Percentiles rank a stretch among this genome's conserved stretches.
These are phyloP conservation scores for Trichoderma asperellum DNA, from an alignment of 2,329 filamentous ascomycete genomes.

Conservation along the genomic window DNA sequence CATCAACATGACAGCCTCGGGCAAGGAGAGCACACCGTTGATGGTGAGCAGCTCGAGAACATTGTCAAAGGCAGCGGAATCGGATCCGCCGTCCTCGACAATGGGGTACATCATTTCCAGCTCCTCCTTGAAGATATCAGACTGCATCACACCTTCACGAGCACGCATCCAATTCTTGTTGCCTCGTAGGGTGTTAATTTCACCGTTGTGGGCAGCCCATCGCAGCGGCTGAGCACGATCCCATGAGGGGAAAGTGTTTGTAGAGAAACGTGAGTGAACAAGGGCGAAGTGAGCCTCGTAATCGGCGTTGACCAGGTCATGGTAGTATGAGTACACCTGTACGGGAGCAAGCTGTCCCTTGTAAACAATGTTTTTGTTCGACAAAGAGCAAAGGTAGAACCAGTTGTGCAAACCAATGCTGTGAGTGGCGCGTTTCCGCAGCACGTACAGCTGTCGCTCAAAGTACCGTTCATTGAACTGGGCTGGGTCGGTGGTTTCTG, in stretches of 20 bases:
- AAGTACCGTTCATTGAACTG: constrained; percentile 84
- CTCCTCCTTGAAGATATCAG: constrained; percentile 88
- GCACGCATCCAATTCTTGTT: constrained; percentile 99
- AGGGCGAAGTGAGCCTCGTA: constrained; percentile 97
- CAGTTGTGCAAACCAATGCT: constrained; percentile 95
- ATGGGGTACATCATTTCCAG: constrained; percentile 90
- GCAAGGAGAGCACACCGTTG: constrained; percentile 92
- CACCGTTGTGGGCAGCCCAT: constrained; percentile 98
- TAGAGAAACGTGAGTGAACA: constrained; percentile 96
- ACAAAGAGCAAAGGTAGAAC: constrained; percentile 97
- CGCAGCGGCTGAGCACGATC: constrained; percentile 93
- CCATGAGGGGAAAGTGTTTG: constrained; percentile 98
- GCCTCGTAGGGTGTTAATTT: constrained; percentile 95
- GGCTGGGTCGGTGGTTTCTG: constrained; percentile 76
- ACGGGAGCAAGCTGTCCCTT: constrained; percentile 94
- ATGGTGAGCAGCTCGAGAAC: constrained; percentile 92
- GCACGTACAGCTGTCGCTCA: constrained; percentile 89
- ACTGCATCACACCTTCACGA: constrained; percentile 92
- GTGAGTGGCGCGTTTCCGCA: constrained; percentile 93
- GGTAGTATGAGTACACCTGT: constrained; percentile 97
- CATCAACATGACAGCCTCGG: constrained; percentile 98
- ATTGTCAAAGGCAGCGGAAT: constrained; percentile 97
- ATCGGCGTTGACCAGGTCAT: constrained; percentile 94
- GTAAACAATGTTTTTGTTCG: constrained; percentile 98
- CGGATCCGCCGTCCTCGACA: constrained; percentile 93